Conservation (phyloP, 169 alveolate species). For the Plasmodium vinckei region DNA sequence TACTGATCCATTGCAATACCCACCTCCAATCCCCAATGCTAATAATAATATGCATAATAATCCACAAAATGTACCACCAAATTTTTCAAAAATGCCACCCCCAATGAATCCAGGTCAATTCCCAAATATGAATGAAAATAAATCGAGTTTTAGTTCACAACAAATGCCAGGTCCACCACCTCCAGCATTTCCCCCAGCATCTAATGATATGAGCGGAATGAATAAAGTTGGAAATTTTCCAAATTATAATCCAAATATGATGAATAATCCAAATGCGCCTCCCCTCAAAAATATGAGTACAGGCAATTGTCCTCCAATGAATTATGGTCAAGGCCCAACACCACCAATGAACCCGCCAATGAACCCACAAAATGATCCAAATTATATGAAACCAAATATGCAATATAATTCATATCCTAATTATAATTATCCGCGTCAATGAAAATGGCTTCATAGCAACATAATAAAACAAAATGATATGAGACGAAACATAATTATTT, state of each 20-base stretch:
- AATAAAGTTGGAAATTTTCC: conserved; percentile 25
- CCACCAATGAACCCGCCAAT: conserved; percentile 50
- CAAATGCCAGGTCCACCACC: conserved; percentile 29
- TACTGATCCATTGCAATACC: conserved; percentile 9
- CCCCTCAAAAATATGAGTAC: conserved; percentile 16
- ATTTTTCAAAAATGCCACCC: conserved; percentile 7
- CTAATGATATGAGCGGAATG: conserved; percentile 11
- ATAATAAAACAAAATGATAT: neutral
- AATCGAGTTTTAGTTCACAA: conserved; percentile 42
- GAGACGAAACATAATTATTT: neutral
- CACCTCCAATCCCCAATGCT: neutral
- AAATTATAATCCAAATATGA: conserved; percentile 29
- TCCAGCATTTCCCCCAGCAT: conserved; percentile 46
- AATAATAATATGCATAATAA: conserved; percentile 6
- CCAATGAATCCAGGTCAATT: conserved; percentile 34
- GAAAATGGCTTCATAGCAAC: neutral
- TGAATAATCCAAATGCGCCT: conserved; percentile 12
- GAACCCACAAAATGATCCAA: conserved; percentile 23
- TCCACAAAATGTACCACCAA: conserved; percentile 2
- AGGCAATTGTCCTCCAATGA: conserved; percentile 14
- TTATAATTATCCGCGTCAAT: conserved; percentile 45
- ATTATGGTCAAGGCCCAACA: conserved; percentile 12
- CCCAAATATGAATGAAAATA: conserved; percentile 31
- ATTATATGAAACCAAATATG: conserved; percentile 9
- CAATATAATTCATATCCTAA: conserved; percentile 38